A percentile compares a stretch with the other conserved stretches of the same genome.
Evolutionary conservation across 2,329 filamentous ascomycete species (phyloP).

Genomic region (Penicillium sp.): DNA sequence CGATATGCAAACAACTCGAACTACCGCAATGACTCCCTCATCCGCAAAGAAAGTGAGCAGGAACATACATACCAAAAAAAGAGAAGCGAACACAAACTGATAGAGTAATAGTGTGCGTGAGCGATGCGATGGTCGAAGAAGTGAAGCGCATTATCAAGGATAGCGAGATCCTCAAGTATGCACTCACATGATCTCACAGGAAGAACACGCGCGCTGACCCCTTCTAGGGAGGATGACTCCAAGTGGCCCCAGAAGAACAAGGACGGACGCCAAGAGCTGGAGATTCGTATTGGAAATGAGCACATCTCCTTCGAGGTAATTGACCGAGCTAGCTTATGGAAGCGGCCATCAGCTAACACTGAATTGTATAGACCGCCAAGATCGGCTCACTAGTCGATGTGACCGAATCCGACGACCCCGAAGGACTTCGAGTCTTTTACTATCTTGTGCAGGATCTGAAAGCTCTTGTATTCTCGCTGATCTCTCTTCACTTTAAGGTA

Average conservation of each 20-base stretch:
- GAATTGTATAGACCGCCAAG: slow-evolving; percentile 74
- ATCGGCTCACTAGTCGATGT: slow-evolving; percentile 97
- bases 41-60: slow-evolving; percentile 94
- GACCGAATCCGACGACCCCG: slow-evolving; percentile 91
- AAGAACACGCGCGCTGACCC: slow-evolving; percentile 25
- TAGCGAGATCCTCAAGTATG: slow-evolving; percentile 94
- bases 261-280: slow-evolving; percentile 92
- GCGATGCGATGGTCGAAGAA: slow-evolving; percentile 82
- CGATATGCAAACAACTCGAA: slow-evolving; percentile 99
- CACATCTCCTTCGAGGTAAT: slow-evolving; percentile 95
- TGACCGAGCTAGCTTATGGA: neutral
- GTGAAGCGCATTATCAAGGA: slow-evolving; percentile 97
- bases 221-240: slow-evolving; percentile 82
- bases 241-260: slow-evolving; percentile 99
- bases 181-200: slow-evolving; percentile 1
- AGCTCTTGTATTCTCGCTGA: slow-evolving; percentile 92
- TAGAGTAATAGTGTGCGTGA: slow-evolving; percentile 78
- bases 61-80: neutral
- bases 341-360: neutral
- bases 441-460: slow-evolving; percentile 98
- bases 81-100: neutral
- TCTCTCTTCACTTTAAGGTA: slow-evolving; percentile 95
- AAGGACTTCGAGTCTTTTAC: slow-evolving; percentile 95
- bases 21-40: slow-evolving; percentile 96
- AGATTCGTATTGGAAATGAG: slow-evolving; percentile 89